phyloP scores from a whole-genome alignment of 2,329 filamentous ascomycete genomes.

The Aspergillus quadrilineatus region DNA sequence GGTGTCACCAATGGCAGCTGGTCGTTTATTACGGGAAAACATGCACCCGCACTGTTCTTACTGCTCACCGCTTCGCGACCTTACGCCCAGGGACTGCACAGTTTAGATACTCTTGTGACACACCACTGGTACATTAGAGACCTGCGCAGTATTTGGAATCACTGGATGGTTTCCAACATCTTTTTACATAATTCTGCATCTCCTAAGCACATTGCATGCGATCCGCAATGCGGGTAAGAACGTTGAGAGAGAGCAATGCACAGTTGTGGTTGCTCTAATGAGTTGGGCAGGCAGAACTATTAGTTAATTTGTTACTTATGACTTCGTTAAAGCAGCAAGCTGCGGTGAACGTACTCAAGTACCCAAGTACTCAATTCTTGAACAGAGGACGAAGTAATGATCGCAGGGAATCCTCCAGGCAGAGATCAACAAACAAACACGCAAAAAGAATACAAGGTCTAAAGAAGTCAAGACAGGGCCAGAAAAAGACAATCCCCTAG shows the following conservation, averaged over 20 bases:
- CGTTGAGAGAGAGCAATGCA: neutral
- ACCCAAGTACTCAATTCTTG: neutral
- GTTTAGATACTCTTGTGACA: too few relatives aligned
- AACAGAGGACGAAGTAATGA: slow-evolving; percentile 4
- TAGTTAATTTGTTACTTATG: neutral
- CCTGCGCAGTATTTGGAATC: too few relatives aligned
- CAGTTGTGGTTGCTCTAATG: slow-evolving; percentile 10
- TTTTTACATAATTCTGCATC: too few relatives aligned
- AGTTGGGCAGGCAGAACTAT: neutral
- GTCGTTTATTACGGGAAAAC: neutral
- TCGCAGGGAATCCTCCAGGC: neutral
- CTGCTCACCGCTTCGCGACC: too few relatives aligned
- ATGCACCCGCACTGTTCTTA: neutral
- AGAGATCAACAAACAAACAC: neutral
- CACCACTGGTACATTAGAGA: too few relatives aligned
- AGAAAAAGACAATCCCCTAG: slow-evolving; percentile 8
- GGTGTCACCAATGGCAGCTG: slow-evolving; percentile 13
- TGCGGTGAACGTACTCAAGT: neutral
- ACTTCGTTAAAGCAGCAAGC: neutral
- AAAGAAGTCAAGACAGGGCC: neutral
- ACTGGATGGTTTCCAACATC: too few relatives aligned
- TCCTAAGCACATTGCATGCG: neutral
- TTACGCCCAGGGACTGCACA: too few relatives aligned
- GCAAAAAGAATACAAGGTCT: neutral
- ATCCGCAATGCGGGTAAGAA: slow-evolving; percentile 17